A percentile compares a stretch with the other conserved stretches of the same genome.
Evolutionary conservation across 257 asterid genomes (phyloP).

Genomic region (Nicotiana tomentosiformis): DNA sequence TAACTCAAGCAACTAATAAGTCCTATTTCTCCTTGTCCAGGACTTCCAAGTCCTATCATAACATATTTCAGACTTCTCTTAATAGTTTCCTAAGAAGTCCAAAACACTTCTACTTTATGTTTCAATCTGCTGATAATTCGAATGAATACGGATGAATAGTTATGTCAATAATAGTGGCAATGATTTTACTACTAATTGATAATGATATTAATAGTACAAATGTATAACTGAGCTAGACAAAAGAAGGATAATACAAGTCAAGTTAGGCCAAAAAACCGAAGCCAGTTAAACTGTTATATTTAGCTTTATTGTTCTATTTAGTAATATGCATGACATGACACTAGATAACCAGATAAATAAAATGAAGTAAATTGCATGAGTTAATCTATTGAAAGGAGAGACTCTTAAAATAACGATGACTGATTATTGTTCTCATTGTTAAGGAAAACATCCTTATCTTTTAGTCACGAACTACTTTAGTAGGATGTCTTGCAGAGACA

Average conservation of each 20-base stretch:
- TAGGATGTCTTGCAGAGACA: slow-evolving; percentile 1
- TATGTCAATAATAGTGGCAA: background rate
- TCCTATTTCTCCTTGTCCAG: background rate
- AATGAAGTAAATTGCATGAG: background rate
- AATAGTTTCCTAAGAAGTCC: background rate
- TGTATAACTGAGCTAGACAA: background rate
- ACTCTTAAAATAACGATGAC: background rate
- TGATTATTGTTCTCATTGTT: background rate
- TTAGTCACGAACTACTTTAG: background rate
- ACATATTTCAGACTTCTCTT: background rate
- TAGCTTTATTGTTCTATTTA: background rate
- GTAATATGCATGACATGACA: background rate
- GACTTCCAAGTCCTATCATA: background rate
- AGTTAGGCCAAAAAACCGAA: background rate
- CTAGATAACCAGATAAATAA: background rate
- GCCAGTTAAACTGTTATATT: background rate
- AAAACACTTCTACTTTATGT: background rate
- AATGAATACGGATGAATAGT: background rate
- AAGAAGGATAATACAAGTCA: background rate
- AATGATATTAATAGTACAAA: background rate
- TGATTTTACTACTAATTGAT: background rate
- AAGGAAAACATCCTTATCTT: background rate
- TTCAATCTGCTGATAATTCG: background rate
- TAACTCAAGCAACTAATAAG: background rate
- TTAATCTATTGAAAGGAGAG: background rate